Evolutionary conservation across 2,329 filamentous ascomycete species (phyloP).

Genomic region (Stemphylium beticola): DNA sequence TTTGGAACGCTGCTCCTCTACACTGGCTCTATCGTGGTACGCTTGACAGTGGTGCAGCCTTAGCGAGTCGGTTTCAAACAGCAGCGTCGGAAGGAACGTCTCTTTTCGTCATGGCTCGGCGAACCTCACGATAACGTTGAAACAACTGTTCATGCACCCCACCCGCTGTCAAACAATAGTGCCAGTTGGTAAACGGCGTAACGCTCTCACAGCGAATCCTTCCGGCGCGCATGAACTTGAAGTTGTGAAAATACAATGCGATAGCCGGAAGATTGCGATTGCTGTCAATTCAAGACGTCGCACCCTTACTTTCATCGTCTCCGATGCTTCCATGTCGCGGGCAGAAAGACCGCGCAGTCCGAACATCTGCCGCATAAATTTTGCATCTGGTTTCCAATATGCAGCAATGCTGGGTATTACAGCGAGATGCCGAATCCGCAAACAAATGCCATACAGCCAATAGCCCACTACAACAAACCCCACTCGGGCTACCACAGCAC

Average conservation of each 20-base stretch:
- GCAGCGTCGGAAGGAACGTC: slow-evolving; percentile 4
- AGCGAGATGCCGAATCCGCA: too few relatives aligned
- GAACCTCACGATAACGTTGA: slow-evolving; percentile 10
- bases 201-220: slow-evolving; percentile 5
- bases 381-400: too few relatives aligned
- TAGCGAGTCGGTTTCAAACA: slow-evolving; percentile 11
- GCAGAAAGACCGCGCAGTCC: too few relatives aligned
- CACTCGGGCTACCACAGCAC: too few relatives aligned
- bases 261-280: background rate
- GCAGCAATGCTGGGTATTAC: too few relatives aligned
- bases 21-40: background rate
- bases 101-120: slow-evolving; percentile 6
- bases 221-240: slow-evolving; percentile 1
- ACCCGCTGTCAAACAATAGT: slow-evolving; percentile 15
- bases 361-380: too few relatives aligned
- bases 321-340: too few relatives aligned
- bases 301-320: background rate
- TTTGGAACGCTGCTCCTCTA: background rate
- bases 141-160: slow-evolving; percentile 9
- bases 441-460: too few relatives aligned
- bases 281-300: background rate
- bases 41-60: slow-evolving; percentile 3
- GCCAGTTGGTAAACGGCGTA: slow-evolving; percentile 2
- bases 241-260: background rate
- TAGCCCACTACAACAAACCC: too few relatives aligned